A percentile compares a stretch with the other conserved stretches of the same genome.
Conservation (phyloP, 805 yeast genomes). For the Ogataea ramenticola region DNA sequence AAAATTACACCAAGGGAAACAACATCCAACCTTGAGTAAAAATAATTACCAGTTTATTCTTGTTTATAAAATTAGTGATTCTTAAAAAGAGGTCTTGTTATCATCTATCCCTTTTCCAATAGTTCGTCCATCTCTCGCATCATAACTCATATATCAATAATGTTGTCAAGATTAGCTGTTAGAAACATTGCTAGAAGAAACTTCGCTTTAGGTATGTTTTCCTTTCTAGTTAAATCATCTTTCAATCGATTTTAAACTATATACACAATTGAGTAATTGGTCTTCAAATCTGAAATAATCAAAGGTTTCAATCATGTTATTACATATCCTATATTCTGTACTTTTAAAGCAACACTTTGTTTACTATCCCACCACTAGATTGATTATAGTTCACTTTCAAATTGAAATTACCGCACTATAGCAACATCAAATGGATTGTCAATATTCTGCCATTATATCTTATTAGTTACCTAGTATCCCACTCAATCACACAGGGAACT, state of each 20-base stretch:
- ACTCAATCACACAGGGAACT: not conserved
- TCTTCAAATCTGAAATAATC: no score
- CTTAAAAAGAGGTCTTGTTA: no score
- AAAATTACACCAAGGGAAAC: not conserved
- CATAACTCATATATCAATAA: constrained; percentile 4
- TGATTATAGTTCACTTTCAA: no score
- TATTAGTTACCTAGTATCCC: no score
- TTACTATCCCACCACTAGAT: no score
- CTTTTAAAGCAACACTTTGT: no score
- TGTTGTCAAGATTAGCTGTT: constrained; percentile 25
- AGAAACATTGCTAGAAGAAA: constrained; percentile 20
- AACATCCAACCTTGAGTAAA: not conserved
- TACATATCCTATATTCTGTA: not conserved
- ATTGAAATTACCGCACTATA: no score
- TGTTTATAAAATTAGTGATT: no score
- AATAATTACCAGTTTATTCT: not conserved
- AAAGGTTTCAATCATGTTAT: no score
- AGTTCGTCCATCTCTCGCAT: not conserved
- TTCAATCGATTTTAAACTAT: not conserved
- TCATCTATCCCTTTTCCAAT: not conserved
- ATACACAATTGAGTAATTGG: not conserved
- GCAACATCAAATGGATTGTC: no score
- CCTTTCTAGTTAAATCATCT: not conserved
- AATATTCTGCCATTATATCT: no score
- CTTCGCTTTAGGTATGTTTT: constrained; percentile 21